Conservation (phyloP, 345 rosid species). For the Eucalyptus paniculata region DNA sequence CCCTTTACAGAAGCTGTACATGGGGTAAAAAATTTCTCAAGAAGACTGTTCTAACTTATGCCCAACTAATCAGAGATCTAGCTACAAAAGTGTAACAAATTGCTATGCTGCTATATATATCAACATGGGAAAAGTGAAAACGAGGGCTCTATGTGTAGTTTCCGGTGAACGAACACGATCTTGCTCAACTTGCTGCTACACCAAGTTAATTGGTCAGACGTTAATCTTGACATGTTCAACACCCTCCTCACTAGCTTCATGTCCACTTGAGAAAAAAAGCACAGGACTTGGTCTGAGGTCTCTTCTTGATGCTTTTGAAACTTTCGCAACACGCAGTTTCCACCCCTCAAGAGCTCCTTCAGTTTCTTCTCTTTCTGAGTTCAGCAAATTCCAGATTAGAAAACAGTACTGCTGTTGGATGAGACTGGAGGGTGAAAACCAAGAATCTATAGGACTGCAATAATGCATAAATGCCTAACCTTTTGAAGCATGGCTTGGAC, state of each 20-base stretch:
- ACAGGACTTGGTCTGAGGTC: constrained; percentile 45
- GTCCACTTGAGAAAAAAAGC: constrained; percentile 88
- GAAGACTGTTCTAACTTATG: background rate
- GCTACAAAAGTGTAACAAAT: background rate
- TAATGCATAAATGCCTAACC: constrained; percentile 19
- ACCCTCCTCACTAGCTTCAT: constrained; percentile 82
- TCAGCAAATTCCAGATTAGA: background rate
- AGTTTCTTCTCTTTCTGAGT: constrained; percentile 63
- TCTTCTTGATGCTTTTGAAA: constrained; percentile 26
- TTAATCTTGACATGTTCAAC: constrained; percentile 65
- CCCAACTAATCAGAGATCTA: background rate
- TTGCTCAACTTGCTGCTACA: constrained; percentile 50
- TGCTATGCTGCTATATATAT: background rate
- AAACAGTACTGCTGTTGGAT: background rate
- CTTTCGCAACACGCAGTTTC: constrained; percentile 42
- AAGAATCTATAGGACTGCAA: background rate
- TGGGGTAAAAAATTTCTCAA: background rate
- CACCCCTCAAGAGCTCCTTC: constrained; percentile 36
- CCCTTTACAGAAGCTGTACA: background rate
- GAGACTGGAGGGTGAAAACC: background rate
- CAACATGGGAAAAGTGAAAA: constrained; percentile 65
- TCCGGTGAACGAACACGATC: constrained; percentile 51
- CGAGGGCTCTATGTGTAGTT: constrained; percentile 67
- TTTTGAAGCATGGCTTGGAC: constrained; percentile 45
- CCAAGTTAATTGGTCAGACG: constrained; percentile 72